Base-by-base conservation (phyloP, 495 filamentous ascomycete genomes). In the Hypoxylon fuscum region DNA sequence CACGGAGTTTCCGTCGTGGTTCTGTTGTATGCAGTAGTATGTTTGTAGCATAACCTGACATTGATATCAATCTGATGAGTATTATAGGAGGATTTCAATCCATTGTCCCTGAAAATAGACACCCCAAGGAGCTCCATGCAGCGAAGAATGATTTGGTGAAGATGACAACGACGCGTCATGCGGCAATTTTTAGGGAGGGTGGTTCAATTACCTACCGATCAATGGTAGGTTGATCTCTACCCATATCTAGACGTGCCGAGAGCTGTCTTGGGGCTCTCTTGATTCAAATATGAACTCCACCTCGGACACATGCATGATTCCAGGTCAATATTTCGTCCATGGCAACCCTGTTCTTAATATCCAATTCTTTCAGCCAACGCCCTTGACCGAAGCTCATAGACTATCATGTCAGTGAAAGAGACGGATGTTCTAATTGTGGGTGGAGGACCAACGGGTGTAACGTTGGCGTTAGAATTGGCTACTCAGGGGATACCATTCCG, bases 371-470 rank as follows among this genome's bases (percentile, higher is more conserved):
- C 9, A 23, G 18, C 6, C 14, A 42, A 38, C 8, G 15, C 18
- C 17, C 14, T 25, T 27, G 31, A 45, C 22, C 15, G 8, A 8
- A 25, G n/a, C 21, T 11, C 32, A 54, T 17, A 56, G 21, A 27
- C 46, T 15, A 53, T 27, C 37, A 56, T 56, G 47, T 14, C 14
- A 3, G 21, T 29, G 9, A 27, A 38, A 14, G 49, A 71, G 15
- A 60, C 44, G 11, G 66, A 71, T 14, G 69, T 70, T n/a, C 35
- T 72, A 8, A 66, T 72, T 9, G 67, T 72, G 2, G 69, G 69
- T n/a, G 69, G 59, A 29, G 69, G 69, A 0, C 69, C 69, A 29
- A 67, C 69, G 10, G 69, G 69, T 14, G 54, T 69, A 1, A 63
- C 63, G 38, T 54, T 72, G 14, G 69, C 67, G 11, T 57, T 72